Evolutionary conservation across 2,329 filamentous ascomycete species (phyloP), one percentile per base, ranked within the genome.

Genomic region (Keithomyces neogunnii): DNA sequence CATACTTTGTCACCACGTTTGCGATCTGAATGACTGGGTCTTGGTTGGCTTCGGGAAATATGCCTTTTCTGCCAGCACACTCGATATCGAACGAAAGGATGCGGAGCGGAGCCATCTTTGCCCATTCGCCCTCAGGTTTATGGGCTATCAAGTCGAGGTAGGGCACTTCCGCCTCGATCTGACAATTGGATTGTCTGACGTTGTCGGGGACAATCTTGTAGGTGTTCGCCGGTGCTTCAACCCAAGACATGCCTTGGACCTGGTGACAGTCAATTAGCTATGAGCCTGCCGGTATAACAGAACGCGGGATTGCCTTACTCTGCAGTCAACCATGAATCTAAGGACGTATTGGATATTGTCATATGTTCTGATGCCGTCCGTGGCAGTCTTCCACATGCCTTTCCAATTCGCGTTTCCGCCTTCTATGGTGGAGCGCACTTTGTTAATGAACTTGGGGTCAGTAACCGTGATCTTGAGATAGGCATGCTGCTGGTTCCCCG

Each of bases 11-110:
- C 19, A 99, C 92, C 5, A 97, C 82, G 62, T 96, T 97, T 52
- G 93, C 93, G 57, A 99, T 99, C 67, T 99, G 93, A 58, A 99
- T 99, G 57, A 99, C 91, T 0, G 92, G 90, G 62, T 99, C 93
- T 26, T 89, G 73, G 54, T 92, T 84, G 8, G 95, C 84, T 67
- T 99, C 93, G 0, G 95, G 93, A 63, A 99, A 99, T 63, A 99
- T 87, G 57, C 93, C 93, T 70, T 99, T 97, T 60, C 95, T 87
- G 48, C 93, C 93, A 60, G 93, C 93, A 68, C 93, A 99, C 69
- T 99, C 93, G 60, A 99, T 99, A 80, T 99, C 93, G 63, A 99
- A 97, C 4, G 93, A 97, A 45, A 99, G 71, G 45, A 96, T 86
- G 55, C 93, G 84, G 3, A 99, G 75, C 0, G 93, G 93, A 0